Base-by-base conservation (phyloP, 805 yeast genomes). In the Saccharomycopsis babjevae region DNA sequence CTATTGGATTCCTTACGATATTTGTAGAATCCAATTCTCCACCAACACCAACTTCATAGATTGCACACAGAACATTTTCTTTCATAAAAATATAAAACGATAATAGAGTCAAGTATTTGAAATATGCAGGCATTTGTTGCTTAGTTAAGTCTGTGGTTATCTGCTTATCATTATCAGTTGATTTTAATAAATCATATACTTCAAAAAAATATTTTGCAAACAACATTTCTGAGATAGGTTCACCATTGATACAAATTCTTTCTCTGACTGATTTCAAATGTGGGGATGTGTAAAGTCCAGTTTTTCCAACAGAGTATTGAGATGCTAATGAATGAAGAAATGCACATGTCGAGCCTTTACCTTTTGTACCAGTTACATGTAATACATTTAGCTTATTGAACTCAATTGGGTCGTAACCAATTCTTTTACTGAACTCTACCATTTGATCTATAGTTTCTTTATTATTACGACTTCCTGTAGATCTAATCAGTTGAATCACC, bases 21-120 rank as follows among this genome's bases (percentile, higher is more conserved):
- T 94, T 94, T 13, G 99, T 94, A n/a, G 97, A 89, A 72, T 94
- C 99, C 68, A 84, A 90, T 70, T 89, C 96, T 6, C 99, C 99
- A 34, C 99, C 99, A 56, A 94, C 96, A 25, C 99, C 99, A 36
- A 96, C 99, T 72, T 94, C 99, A 69, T 89, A 91, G 43, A 94
- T 86, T 13, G 98, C 97, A 40, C 97, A 82, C 69, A 91, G 88
- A n/a, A 94, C 92, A 1, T 88, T 87, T 73, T 94, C 99, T 59
- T 82, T 79, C 74, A 89, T 71, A 67, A 96, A 96, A 0, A 90
- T 87, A 71, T 96, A 97, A 76, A 91, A 94, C 2, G 97, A 89
- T 62, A 94, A 72, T 18, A 96, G 74, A 0, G 99, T 94, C 70
- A 94, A 75, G 72, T 82, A 96, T 69, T 96, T 85, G 80, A 94